Evolutionary conservation across 352 stramenopile species (phyloP), one percentile per base, ranked within the genome.

Genomic region (Phytophthora sansomeana): DNA sequence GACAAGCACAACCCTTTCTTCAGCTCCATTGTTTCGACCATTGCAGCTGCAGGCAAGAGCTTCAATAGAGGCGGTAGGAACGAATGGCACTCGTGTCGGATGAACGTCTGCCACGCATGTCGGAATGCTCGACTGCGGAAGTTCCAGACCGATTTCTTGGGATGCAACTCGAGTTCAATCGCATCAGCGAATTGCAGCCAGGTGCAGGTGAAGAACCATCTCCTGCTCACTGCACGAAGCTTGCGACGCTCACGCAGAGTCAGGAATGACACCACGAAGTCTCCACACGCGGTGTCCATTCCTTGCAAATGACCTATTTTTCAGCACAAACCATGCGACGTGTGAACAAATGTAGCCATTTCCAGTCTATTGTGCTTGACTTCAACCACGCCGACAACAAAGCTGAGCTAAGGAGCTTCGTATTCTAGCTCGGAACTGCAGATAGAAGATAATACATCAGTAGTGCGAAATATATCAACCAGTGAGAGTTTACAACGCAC

Each of bases 1-100:
- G 83, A 87, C 43, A 81, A 47, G 24, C 83, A 89, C 4, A 91
- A 51, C 10, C 74, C 75, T 58, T 68, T 80, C 68, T 88, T 87
- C 30, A 91, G 72, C 43, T 76, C 67, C 41, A 81, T 73, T 2
- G 83, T 90, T 17, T 81, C 81, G 11, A 59, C 30, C 13, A 77
- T 68, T 51, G 63, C 62, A 24, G 59, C 42, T 26, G 60, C 46
- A 32, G 80, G 79, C 28, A 90, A 43, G 14, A 61, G 50, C 16
- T 63, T 13, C 21, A 89, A 51, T 6, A 90, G 13, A 5, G 57
- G 39, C n/a, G 77, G 61, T 21, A 88, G 52, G 44, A 90, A 74
- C 32, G 67, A 58, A 17, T 71, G 55, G 17, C 68, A 75, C 41
- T 80, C 41, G 21, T 36, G 44, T 28, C 79, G 78, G 39, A 90